Evolutionary conservation across 768 basidiomycete species (phyloP).

Genomic region (Piloderma croceum): DNA sequence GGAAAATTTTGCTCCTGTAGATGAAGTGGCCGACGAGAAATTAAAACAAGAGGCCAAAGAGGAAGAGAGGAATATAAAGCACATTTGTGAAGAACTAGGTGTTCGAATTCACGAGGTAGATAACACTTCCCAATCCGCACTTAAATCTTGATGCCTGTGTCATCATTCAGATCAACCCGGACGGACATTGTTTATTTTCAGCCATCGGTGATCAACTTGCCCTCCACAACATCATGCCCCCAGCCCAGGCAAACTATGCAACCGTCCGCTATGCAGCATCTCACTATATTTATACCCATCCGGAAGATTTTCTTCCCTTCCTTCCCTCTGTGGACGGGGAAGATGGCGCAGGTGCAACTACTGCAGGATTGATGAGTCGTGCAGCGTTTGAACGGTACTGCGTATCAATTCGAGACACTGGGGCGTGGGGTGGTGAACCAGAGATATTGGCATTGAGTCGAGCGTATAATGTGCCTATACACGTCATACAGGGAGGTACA

Average conservation of each 20-base stretch:
- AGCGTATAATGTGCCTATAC: slow-evolving; percentile 77
- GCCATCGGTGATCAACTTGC: slow-evolving; percentile 89
- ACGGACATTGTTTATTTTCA: slow-evolving; percentile 94
- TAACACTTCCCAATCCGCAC: background rate
- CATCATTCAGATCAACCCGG: slow-evolving; percentile 73
- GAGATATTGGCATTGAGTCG: slow-evolving; percentile 89
- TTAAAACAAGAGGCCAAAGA: slow-evolving; percentile 60
- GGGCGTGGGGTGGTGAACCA: slow-evolving; percentile 96
- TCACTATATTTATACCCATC: slow-evolving; percentile 73
- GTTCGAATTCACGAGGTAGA: slow-evolving; percentile 63
- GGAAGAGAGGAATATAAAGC: slow-evolving; percentile 60
- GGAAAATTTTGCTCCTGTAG: slow-evolving; percentile 43
- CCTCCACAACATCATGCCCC: slow-evolving; percentile 60
- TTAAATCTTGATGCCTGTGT: background rate
- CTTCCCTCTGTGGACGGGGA: slow-evolving; percentile 70
- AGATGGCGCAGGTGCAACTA: slow-evolving; percentile 57
- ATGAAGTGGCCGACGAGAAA: slow-evolving; percentile 55
- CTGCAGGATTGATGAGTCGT: slow-evolving; percentile 67
- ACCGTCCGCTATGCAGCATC: slow-evolving; percentile 67
- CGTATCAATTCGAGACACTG: slow-evolving; percentile 67
- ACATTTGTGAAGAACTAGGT: slow-evolving; percentile 58
- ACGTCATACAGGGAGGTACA: slow-evolving; percentile 79
- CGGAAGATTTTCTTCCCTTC: slow-evolving; percentile 91
- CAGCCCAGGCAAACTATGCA: slow-evolving; percentile 52
- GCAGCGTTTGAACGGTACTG: slow-evolving; percentile 72